These are phyloP conservation scores for Dalbergia oliveri DNA, from an alignment of 306 rosid species.

Conservation along the genomic window DNA sequence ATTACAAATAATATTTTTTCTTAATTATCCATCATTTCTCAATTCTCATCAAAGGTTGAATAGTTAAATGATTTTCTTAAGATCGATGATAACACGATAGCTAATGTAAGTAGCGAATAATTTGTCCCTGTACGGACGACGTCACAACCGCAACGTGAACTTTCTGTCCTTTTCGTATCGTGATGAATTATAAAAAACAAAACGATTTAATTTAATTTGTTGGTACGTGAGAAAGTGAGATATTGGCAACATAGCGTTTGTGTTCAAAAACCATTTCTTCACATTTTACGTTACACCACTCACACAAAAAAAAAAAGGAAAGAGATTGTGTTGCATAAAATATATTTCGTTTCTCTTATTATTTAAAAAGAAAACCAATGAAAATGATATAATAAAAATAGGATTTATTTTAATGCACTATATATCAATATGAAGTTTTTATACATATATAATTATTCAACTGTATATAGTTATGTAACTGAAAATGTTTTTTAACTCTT, in stretches of 20 bases:
- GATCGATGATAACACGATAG: background rate
- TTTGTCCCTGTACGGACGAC: background rate
- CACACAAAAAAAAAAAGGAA: no score
- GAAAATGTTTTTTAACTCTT: background rate
- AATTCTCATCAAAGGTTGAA: background rate
- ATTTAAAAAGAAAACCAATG: no score
- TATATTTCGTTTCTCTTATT: no score
- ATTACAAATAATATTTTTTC: no score
- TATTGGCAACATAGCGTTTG: background rate
- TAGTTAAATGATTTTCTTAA: background rate
- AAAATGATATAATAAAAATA: no score
- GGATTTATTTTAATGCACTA: no score
- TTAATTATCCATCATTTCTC: background rate
- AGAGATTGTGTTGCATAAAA: no score
- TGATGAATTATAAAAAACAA: background rate
- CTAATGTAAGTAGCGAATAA: background rate
- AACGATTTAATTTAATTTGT: conserved; percentile 3
- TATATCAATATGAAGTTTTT: no score
- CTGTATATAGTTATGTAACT: no score
- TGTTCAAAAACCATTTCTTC: background rate
- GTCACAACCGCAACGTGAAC: background rate
- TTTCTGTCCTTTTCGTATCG: background rate
- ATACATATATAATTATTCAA: no score
- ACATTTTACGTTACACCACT: background rate
- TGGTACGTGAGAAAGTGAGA: conserved; percentile 30